Evolutionary conservation across 768 basidiomycete species (phyloP).

Genomic region (Trichaptum fuscoviolaceum): DNA sequence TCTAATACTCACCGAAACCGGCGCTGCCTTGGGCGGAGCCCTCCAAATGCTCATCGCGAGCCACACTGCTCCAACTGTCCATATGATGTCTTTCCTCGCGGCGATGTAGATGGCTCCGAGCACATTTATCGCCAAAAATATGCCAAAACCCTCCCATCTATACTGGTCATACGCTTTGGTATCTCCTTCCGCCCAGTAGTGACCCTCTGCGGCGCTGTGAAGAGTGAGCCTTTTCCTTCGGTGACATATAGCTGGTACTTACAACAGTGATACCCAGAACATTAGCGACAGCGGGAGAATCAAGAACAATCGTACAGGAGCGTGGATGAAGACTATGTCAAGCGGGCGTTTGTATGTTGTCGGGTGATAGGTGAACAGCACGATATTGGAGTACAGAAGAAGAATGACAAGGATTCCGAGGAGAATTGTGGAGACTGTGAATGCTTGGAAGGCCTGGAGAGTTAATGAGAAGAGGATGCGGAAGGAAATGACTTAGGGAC

Average conservation of each 20-base stretch:
- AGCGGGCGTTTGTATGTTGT: constrained; percentile 57
- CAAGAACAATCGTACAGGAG: constrained; percentile 72
- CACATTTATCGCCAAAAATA: constrained; percentile 59
- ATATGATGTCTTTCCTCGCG: constrained; percentile 62
- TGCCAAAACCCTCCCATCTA: constrained; percentile 69
- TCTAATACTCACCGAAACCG: constrained; percentile 51
- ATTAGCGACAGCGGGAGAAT: constrained; percentile 48
- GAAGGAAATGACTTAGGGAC: constrained; percentile 12
- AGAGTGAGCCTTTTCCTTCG: constrained; percentile 1
- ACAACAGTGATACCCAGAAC: constrained; percentile 60
- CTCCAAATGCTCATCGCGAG: constrained; percentile 62
- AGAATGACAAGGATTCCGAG: constrained; percentile 65
- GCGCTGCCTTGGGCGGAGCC: constrained; percentile 53
- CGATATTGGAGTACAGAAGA: constrained; percentile 75
- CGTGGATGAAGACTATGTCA: constrained; percentile 81
- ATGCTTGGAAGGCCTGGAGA: constrained; percentile 63
- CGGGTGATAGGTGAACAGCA: constrained; percentile 66
- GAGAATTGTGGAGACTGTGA: constrained; percentile 68
- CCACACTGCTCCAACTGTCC: constrained; percentile 74
- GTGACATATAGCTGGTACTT: constrained; percentile 12
- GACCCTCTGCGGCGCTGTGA: constrained; percentile 65
- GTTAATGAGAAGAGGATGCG: constrained; percentile 1
- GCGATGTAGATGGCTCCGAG: constrained; percentile 50
- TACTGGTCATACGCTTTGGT: constrained; percentile 53
- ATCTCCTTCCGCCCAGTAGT: constrained; percentile 49